Percentiles rank a stretch among this genome's conserved stretches.
These are phyloP conservation scores for Tetrahymena malaccensis DNA, from an alignment of 73 alveolate genomes.

Conservation along the genomic window DNA sequence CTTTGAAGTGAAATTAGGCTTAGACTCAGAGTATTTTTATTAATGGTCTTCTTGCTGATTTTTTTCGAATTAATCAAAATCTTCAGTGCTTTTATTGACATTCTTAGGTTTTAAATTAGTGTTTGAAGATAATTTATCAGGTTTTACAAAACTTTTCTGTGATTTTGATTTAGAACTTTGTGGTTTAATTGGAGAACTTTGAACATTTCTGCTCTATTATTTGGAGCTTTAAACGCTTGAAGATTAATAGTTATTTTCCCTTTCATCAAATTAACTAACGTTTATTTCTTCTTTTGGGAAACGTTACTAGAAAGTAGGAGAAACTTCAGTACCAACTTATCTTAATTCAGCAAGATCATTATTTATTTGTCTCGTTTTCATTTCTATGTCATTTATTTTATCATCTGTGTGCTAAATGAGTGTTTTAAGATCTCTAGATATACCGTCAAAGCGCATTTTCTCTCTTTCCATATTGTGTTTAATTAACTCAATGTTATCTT, in stretches of 20 bases:
- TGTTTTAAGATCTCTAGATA: background rate
- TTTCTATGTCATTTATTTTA: background rate
- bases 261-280: background rate
- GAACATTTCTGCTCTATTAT: background rate
- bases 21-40: background rate
- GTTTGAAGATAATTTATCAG: background rate
- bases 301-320: background rate
- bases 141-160: background rate
- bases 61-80: background rate
- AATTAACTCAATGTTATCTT: background rate
- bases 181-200: background rate
- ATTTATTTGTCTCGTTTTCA: background rate
- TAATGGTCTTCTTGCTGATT: background rate
- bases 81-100: background rate
- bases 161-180: background rate
- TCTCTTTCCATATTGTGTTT: background rate
- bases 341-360: background rate
- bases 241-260: background rate
- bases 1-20: background rate
- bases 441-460: background rate
- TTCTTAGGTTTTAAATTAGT: background rate
- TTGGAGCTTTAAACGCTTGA: background rate
- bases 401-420: background rate
- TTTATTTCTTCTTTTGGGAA: background rate
- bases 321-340: background rate